Evolutionary conservation across 257 asterid species (phyloP), one percentile per base, ranked within the genome.

Genomic region (Mitragyna speciosa): DNA sequence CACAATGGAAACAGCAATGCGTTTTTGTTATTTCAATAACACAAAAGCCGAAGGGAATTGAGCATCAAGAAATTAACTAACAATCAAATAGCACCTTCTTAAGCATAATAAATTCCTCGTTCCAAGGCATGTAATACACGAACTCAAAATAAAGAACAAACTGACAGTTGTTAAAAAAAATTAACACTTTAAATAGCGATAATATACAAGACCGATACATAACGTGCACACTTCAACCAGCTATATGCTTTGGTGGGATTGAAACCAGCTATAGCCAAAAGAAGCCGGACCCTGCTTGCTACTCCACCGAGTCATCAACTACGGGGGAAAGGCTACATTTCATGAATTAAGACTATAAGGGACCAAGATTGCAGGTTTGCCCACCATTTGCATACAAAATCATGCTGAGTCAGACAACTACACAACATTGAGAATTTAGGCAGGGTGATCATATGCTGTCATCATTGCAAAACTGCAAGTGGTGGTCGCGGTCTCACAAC

Each of bases 401-500:
- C 49, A 45, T 45, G 49, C 11, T 45, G 51, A 51, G 19, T 39
- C 51, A 11, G 68, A 1, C 3, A n/a, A 31, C 31, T 12, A 63
- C 33, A 63, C 36, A 26, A n/a, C 30, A 59, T 59, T 9, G 66
- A 16, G 10, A 26, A 64, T 12, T 11, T 14, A 36, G 41, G 7
- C 31, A 20, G 33, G 56, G 33, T 11, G 48, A 43, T 70, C 22
- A 70, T n/a, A 36, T 26, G 58, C 39, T 52, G 65, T n/a, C 78
- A 78, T 90, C 87, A 91, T 79, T 86, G 91, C 84, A 82, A 86
- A 85, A 79, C 85, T 28, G 88, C 72, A 49, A 86, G 87, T 45
- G 93, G 52, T 68, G 97, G 91, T 28, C 96, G 96, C 63, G 97
- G 97, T 82, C 93, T 90, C 69, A 85, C 97, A 61, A 94, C 96